Evolutionary conservation across 2,329 filamentous ascomycete species (phyloP), one percentile per base, ranked within the genome.

Genomic region (Cladobotryum mycophilum): DNA sequence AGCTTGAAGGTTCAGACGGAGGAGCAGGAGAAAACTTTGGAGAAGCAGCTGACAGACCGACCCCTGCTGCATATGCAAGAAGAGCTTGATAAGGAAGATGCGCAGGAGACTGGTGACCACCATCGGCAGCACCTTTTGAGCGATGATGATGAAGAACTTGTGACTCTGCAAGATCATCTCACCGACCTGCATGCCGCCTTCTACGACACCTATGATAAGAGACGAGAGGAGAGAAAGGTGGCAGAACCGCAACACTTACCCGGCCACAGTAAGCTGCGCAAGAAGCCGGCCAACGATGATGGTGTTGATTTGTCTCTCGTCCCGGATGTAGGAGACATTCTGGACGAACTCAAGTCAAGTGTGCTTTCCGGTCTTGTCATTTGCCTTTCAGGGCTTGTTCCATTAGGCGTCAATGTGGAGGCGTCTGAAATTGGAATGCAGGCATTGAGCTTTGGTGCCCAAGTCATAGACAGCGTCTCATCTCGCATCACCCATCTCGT

Each of bases 1-100:
- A 74, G 85, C 38, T 73, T 93, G 2, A 81, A 89, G 61, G 76
- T 86, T 55, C 90, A 96, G 71, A 79, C 84, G 3, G 84, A 88
- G 56, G 87, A 93, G 61, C 92, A 97, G 65, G 89, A 93, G 61
- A 88, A 92, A 64, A 81, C 85, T 1, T 80, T 99, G 45, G 86
- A 91, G 63, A 89, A 90, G 54, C 93, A 99, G 68, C 78, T 97
- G 15, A 88, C 85, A 53, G 90, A 96, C 55, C 81, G 92, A 13
- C 93, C 93, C 0, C 71, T 99, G 25, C 73, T 95, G n/a, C 89
- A 93, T 64, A 86, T 95, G 71, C 93, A 99, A 67, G 88, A 96
- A 61, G 79, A 90, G 64, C 77, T 96, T 18, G 93, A 99, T 61
- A 88, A 89, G 59, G 88, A 90, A 61, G 84, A 89, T 38, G 63